Percentiles rank a stretch among this genome's conserved stretches.
Conservation (phyloP, 2,329 filamentous ascomycete genomes). For the Fusarium heterosporum region DNA sequence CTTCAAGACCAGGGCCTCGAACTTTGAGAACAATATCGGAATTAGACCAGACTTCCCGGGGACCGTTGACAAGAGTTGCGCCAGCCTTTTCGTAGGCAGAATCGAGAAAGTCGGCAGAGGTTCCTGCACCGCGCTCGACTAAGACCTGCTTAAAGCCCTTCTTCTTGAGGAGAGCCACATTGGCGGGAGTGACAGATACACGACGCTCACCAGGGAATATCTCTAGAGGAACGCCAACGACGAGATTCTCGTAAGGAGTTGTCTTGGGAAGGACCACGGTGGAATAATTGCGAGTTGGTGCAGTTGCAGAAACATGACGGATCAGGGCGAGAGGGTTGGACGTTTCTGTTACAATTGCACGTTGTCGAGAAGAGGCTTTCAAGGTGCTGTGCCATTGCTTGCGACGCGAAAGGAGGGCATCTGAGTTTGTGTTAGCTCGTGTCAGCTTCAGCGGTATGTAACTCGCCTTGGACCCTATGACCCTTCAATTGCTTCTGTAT, state of each 20-base stretch:
- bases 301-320: constrained; percentile 53
- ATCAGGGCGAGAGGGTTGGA: constrained; percentile 53
- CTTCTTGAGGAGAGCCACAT: constrained; percentile 83
- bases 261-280: constrained; percentile 57
- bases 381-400: constrained; percentile 56
- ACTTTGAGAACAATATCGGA: constrained; percentile 89
- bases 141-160: constrained; percentile 84
- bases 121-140: constrained; percentile 84
- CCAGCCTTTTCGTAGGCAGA: constrained; percentile 82
- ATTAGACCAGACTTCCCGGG: constrained; percentile 75
- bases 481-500: constrained; percentile 41
- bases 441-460: background rate
- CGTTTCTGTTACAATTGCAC: constrained; percentile 45
- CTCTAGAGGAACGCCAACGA: constrained; percentile 83
- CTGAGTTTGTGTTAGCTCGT: constrained; percentile 22
- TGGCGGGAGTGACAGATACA: constrained; percentile 86
- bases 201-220: constrained; percentile 83
- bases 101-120: constrained; percentile 80
- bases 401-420: constrained; percentile 43
- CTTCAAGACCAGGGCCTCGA: constrained; percentile 76
- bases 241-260: constrained; percentile 76
- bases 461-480: constrained; percentile 40
- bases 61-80: constrained; percentile 77
- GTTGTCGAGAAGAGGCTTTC: constrained; percentile 44
- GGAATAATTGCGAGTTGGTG: constrained; percentile 52